Conservation (phyloP, 441 rosid species). For the Dalechampia spathulata region DNA sequence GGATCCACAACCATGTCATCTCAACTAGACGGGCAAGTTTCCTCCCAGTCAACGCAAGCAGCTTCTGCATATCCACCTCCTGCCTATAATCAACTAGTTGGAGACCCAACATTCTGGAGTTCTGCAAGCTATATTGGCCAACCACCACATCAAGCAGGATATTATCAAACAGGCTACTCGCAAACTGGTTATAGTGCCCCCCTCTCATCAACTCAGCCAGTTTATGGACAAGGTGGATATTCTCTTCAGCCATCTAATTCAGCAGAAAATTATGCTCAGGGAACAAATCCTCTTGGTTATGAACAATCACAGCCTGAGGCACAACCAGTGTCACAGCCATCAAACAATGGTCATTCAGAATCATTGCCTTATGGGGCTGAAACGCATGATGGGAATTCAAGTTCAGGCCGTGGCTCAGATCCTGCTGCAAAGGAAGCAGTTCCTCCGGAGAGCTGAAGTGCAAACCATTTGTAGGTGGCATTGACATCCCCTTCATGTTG, state of each 20-base stretch:
- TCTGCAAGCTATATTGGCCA: constrained; percentile 8
- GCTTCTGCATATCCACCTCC: too few relatives aligned
- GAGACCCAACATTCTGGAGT: constrained; percentile 11
- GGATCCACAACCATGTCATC: constrained; percentile 11
- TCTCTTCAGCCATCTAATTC: constrained; percentile 13
- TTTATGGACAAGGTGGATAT: constrained; percentile 21
- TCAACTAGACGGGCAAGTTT: too few relatives aligned
- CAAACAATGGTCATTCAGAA: constrained; percentile 17
- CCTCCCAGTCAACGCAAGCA: too few relatives aligned
- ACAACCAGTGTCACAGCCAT: constrained; percentile 4
- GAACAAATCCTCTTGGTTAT: constrained; percentile 1
- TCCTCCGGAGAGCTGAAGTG: constrained; percentile 11
- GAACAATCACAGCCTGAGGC: constrained; percentile 9
- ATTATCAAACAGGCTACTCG: constrained; percentile 17
- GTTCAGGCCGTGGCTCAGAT: constrained; percentile 1
- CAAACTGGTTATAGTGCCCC: constrained; percentile 12
- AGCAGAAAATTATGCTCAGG: constrained; percentile 12
- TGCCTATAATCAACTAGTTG: too few relatives aligned
- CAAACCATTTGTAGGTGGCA: background rate
- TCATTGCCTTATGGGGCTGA: constrained; percentile 12
- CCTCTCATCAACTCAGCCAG: constrained; percentile 2
- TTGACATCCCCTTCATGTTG: background rate
- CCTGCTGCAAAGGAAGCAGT: constrained; percentile 3
- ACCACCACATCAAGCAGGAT: constrained; percentile 12
- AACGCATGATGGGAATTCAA: constrained; percentile 10